Evolutionary conservation across 495 filamentous ascomycete species (phyloP).

Genomic region (Penicillium canariense): DNA sequence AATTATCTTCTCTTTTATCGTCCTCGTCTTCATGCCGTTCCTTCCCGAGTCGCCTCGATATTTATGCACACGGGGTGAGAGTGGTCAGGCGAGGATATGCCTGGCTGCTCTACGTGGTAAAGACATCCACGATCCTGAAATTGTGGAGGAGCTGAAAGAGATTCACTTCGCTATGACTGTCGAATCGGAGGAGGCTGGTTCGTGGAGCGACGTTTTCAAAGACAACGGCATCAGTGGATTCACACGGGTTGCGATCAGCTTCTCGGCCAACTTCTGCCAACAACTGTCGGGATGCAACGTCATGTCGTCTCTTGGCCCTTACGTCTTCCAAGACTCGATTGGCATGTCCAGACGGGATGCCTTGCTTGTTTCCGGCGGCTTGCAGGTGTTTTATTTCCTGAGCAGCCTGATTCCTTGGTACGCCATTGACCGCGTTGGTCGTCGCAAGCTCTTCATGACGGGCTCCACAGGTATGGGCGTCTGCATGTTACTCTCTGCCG

Average conservation of each 20-base stretch:
- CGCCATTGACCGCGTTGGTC: slow-evolving; percentile 24
- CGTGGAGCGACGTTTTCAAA: slow-evolving; percentile 20
- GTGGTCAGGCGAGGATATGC: slow-evolving; percentile 55
- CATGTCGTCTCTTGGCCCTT: slow-evolving; percentile 21
- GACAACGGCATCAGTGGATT: slow-evolving; percentile 19
- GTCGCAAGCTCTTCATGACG: slow-evolving; percentile 31
- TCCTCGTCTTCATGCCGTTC: slow-evolving; percentile 31
- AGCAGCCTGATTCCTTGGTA: slow-evolving; percentile 15
- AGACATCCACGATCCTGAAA: slow-evolving; percentile 5
- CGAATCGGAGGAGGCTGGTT: slow-evolving; percentile 17
- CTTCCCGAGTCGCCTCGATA: slow-evolving; percentile 32
- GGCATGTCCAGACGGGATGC: slow-evolving; percentile 9
- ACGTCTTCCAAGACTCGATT: slow-evolving; percentile 18
- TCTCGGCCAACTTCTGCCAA: slow-evolving; percentile 19
- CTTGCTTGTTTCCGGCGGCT: slow-evolving; percentile 24
- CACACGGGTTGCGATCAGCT: slow-evolving; percentile 16
- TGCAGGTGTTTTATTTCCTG: slow-evolving; percentile 43
- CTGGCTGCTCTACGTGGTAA: slow-evolving; percentile 31
- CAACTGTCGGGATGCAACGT: slow-evolving; percentile 20
- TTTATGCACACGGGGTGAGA: slow-evolving; percentile 47
- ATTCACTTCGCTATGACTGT: slow-evolving; percentile 21
- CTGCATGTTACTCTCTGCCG: slow-evolving; percentile 31
- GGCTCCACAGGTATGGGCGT: slow-evolving; percentile 25
- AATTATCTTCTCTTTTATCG: slow-evolving; percentile 49
- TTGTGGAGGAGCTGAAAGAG: slow-evolving; percentile 17